phyloP scores from a whole-genome alignment of 768 basidiomycete species.

The Phaeolepiota aurea region DNA sequence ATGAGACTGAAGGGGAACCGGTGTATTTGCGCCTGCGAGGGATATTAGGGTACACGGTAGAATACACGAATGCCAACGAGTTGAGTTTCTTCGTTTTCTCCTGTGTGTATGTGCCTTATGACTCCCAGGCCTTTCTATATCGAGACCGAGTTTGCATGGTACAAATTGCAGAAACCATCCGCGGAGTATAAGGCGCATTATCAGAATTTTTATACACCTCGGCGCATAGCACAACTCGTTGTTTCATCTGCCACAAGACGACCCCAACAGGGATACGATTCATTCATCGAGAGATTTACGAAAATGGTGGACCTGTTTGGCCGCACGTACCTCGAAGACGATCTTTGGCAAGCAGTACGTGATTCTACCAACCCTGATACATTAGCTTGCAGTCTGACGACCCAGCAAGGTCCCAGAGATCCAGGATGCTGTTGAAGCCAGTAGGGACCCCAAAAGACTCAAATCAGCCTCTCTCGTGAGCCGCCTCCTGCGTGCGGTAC shows the following conservation, averaged over 20 bases:
- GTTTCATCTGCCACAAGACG: constrained; percentile 23
- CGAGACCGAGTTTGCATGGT: constrained; percentile 58
- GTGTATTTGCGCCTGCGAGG: constrained; percentile 38
- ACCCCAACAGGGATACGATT: constrained; percentile 17
- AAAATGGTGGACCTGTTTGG: constrained; percentile 26
- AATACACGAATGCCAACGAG: constrained; percentile 43
- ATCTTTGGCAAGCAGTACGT: constrained; percentile 25
- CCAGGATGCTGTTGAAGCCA: constrained; percentile 18
- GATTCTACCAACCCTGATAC: neutral
- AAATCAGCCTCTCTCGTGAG: constrained; percentile 16
- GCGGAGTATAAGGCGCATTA: constrained; percentile 33
- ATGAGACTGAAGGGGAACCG: constrained; percentile 15
- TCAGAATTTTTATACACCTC: constrained; percentile 40
- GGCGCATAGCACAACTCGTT: constrained; percentile 43
- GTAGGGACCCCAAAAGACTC: constrained; percentile 11
- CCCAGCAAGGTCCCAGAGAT: constrained; percentile 18
- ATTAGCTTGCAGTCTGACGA: constrained; percentile 2
- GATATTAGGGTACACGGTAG: constrained; percentile 39
- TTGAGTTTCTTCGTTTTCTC: constrained; percentile 21
- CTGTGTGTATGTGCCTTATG: constrained; percentile 2
- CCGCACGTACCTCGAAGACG: constrained; percentile 20
- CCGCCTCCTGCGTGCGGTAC: constrained; percentile 14
- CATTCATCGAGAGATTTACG: constrained; percentile 26
- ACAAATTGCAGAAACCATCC: constrained; percentile 44
- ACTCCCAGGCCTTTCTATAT: constrained; percentile 50